Percentiles rank a stretch among this genome's conserved stretches.
These are phyloP conservation scores for Phytophthora crassamura DNA, from an alignment of 352 stramenopile genomes.

Conservation along the genomic window DNA sequence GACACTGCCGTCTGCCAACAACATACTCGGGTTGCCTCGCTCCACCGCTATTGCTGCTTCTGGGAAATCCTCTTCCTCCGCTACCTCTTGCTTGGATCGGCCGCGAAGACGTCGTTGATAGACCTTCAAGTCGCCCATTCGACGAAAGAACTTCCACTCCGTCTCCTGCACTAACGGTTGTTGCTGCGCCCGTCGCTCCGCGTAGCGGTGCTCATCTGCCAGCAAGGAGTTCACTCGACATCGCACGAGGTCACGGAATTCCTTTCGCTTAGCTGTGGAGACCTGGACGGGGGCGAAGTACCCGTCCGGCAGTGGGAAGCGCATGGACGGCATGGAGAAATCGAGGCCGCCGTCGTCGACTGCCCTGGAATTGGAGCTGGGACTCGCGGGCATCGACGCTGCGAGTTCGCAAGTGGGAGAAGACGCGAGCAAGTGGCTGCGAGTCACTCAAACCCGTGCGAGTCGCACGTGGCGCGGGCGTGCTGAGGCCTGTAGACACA, in stretches of 20 bases:
- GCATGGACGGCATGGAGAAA: conserved; percentile 13
- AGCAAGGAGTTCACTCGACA: conserved; percentile 37
- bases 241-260: conserved; percentile 35
- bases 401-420: conserved; percentile 22
- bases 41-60: conserved; percentile 29
- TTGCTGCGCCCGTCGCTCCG: conserved; percentile 25
- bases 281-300: conserved; percentile 43
- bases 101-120: conserved; percentile 39
- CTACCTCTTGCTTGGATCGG: conserved; percentile 26
- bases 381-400: conserved; percentile 22
- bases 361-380: conserved; percentile 10
- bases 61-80: conserved; percentile 31
- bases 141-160: conserved; percentile 56
- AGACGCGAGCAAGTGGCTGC: neutral
- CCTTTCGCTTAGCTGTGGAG: conserved; percentile 34
- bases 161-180: conserved; percentile 36
- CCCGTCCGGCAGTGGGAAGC: conserved; percentile 28
- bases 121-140: conserved; percentile 47
- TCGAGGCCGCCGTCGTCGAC: conserved; percentile 3
- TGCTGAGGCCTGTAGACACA: neutral
- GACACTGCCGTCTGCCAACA: conserved; percentile 43
- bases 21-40: conserved; percentile 42
- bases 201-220: conserved; percentile 40
- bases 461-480: neutral
- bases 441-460: neutral